Conservation (phyloP, 2,329 filamentous ascomycete genomes). For the Orbilia quercus region DNA sequence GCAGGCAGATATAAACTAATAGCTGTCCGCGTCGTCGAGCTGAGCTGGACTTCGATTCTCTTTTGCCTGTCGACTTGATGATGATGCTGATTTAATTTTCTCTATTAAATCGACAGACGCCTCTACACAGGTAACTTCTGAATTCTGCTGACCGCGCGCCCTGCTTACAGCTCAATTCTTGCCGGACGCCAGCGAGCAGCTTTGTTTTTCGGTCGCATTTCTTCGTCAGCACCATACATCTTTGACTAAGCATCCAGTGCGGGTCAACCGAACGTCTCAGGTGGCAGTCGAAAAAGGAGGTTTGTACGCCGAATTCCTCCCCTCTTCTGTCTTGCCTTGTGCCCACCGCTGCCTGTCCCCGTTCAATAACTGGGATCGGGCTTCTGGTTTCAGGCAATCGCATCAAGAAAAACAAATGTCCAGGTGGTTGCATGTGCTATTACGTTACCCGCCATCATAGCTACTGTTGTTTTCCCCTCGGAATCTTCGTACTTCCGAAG, state of each 20-base stretch:
- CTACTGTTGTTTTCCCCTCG: slow-evolving; percentile 37
- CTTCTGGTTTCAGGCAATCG: slow-evolving; percentile 52
- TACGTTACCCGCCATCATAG: slow-evolving; percentile 47
- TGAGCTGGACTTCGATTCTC: slow-evolving; percentile 1
- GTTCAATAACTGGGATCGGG: slow-evolving; percentile 16
- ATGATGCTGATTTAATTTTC: slow-evolving; percentile 2
- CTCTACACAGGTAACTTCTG: no score
- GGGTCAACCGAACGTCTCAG: slow-evolving; percentile 50
- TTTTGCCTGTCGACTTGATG: background rate
- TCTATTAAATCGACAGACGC: slow-evolving; percentile 37
- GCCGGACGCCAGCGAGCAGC: slow-evolving; percentile 4
- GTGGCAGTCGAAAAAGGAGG: slow-evolving; percentile 25
- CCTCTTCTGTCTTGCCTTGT: slow-evolving; percentile 46
- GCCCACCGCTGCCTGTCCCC: slow-evolving; percentile 16
- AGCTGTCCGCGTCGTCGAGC: slow-evolving; percentile 14
- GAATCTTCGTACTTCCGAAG: slow-evolving; percentile 40
- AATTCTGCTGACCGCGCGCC: slow-evolving; percentile 30
- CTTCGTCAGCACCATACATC: slow-evolving; percentile 42
- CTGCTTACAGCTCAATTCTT: background rate
- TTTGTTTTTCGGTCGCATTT: slow-evolving; percentile 20
- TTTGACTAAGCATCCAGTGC: slow-evolving; percentile 55
- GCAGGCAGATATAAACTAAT: slow-evolving; percentile 21
- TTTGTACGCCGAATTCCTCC: slow-evolving; percentile 20
- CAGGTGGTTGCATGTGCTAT: slow-evolving; percentile 48
- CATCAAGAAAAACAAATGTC: no score